Conservation (phyloP, 139 green algal genomes). For the Gonium pectorale region DNA sequence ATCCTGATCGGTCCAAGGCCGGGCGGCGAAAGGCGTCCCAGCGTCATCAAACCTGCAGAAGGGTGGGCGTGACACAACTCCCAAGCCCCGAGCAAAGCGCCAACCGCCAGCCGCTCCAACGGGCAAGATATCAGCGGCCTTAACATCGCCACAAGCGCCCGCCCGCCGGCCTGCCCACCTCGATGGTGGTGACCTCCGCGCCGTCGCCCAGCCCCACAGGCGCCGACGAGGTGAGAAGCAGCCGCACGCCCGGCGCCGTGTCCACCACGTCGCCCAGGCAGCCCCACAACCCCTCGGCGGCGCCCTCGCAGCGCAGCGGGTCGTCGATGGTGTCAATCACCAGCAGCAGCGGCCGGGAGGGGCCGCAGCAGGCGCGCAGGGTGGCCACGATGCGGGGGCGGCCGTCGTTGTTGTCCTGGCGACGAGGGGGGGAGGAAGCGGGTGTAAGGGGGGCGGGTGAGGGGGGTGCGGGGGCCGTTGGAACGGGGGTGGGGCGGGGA, state of each 20-base stretch:
- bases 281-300: slow-evolving; percentile 26
- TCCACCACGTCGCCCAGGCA: slow-evolving; percentile 16
- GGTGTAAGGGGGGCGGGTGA: background rate
- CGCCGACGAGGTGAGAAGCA: background rate
- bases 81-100: no score
- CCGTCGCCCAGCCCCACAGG: slow-evolving; percentile 1
- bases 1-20: no score
- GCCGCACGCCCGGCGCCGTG: slow-evolving; percentile 7
- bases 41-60: no score
- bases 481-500: no score
- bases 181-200: slow-evolving; percentile 1
- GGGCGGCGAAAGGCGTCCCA: no score
- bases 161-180: slow-evolving; percentile 7
- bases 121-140: no score
- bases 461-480: no score
- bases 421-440: background rate
- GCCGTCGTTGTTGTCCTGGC: slow-evolving; percentile 33
- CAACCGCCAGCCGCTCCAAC: no score
- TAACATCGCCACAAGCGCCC: no score
- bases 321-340: slow-evolving; percentile 37
- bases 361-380: slow-evolving; percentile 30
- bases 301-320: slow-evolving; percentile 11
- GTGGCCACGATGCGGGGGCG: slow-evolving; percentile 23
- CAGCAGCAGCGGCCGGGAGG: slow-evolving; percentile 32
- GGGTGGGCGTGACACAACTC: no score